These are phyloP conservation scores for Pyrrhoderma noxium DNA, from an alignment of 1,284 basidiomycete species.

Conservation along the genomic window DNA sequence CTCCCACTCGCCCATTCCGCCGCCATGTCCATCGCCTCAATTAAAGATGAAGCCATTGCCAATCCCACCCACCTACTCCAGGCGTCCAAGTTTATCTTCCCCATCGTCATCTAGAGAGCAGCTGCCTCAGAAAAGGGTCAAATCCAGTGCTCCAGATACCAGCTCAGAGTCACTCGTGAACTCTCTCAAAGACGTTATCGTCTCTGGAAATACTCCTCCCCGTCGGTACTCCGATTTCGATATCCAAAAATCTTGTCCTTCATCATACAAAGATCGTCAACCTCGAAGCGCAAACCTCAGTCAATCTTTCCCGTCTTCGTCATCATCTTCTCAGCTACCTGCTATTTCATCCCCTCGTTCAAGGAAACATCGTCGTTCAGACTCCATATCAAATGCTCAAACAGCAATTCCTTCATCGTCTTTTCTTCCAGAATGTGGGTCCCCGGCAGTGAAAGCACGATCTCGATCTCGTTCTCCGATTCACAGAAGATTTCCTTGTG, in stretches of 20 bases:
- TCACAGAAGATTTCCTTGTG: neutral
- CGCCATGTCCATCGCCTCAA: slow-evolving; percentile 15
- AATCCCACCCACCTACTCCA: slow-evolving; percentile 10
- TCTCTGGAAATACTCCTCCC: slow-evolving; percentile 9
- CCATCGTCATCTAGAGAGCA: neutral
- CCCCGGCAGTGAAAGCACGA: neutral
- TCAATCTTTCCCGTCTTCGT: neutral
- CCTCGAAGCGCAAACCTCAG: slow-evolving; percentile 8
- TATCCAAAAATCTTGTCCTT: neutral
- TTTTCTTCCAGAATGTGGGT: too few species aligned
- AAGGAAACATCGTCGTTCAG: slow-evolving; percentile 11
- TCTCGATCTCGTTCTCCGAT: slow-evolving; percentile 11
- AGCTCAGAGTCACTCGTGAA: slow-evolving; percentile 13
- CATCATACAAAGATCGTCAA: neutral
- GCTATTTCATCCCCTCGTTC: neutral
- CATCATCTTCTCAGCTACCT: neutral
- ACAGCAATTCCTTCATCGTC: too few species aligned
- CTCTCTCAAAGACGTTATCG: slow-evolving; percentile 15
- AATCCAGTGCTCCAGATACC: slow-evolving; percentile 3
- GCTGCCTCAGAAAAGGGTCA: slow-evolving; percentile 4
- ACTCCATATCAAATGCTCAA: neutral
- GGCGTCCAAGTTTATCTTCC: slow-evolving; percentile 10
- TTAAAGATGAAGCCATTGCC: slow-evolving; percentile 14
- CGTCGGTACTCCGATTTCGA: slow-evolving; percentile 6
- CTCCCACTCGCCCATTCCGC: slow-evolving; percentile 16